A percentile compares a stretch with the other conserved stretches of the same genome.
These are phyloP conservation scores for Piper longum DNA, from an alignment of 164 flowering plant genomes.

Conservation along the genomic window DNA sequence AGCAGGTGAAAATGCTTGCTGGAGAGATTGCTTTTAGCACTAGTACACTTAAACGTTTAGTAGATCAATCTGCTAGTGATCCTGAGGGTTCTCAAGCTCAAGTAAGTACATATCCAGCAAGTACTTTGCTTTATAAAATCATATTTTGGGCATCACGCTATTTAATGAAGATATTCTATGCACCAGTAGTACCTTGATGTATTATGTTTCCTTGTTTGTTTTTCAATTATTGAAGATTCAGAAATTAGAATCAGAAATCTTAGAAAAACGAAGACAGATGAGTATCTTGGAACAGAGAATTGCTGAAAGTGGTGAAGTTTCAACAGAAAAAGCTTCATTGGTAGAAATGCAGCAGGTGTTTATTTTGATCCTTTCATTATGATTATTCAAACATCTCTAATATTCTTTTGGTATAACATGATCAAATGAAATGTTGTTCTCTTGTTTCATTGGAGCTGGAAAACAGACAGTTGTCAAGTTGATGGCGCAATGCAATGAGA, in stretches of 20 bases:
- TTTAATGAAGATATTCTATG: neutral
- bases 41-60: constrained; percentile 84
- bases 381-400: too few relatives aligned
- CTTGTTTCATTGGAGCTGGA: neutral
- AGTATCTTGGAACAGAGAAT: constrained; percentile 69
- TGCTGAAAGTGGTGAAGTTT: constrained; percentile 72
- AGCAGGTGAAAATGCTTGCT: constrained; percentile 99
- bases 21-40: constrained; percentile 96
- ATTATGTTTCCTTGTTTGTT: neutral
- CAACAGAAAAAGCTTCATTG: constrained; percentile 65
- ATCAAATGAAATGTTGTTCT: neutral
- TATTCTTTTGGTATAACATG: too few relatives aligned
- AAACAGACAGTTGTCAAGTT: constrained; percentile 66
- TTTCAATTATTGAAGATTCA: constrained; percentile 38
- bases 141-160: neutral
- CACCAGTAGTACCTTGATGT: neutral
- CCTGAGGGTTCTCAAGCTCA: constrained; percentile 63
- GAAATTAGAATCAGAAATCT: constrained; percentile 74
- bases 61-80: constrained; percentile 78
- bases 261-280: constrained; percentile 78
- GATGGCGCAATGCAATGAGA: constrained; percentile 90
- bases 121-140: neutral
- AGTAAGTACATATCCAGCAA: constrained; percentile 17
- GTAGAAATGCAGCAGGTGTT: constrained; percentile 96
- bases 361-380: neutral